Evolutionary conservation across 2,329 filamentous ascomycete genomes (phyloP), one percentile per base, ranked within the genome.

Genomic region (Diaporthe ilicicola): DNA sequence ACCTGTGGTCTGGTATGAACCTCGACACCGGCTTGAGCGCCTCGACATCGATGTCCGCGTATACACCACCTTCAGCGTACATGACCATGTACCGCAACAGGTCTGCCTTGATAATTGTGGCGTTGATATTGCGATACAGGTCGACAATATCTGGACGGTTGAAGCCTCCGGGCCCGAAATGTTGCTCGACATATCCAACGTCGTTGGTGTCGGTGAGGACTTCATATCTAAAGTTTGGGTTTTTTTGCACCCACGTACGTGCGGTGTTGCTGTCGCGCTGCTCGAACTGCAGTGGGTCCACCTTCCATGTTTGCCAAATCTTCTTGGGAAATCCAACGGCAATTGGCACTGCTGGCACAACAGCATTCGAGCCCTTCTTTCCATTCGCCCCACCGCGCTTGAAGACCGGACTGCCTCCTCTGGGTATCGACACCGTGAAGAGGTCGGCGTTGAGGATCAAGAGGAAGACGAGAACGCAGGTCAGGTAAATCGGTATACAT

Each of bases 301-400:
- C 87, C 78, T 93, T 94, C 92, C 92, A 94, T 0, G 89, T 91
- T 79, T 94, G 92, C 92, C 91, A 94, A 74, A 94, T 92, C 80
- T 93, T 94, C 69, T 85, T 85, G 7, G 86, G 92, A 75, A 90
- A 93, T 12, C 70, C 70, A 4, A 66, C 62, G 8, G 22, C 39
- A 9, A 50, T 37, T 4, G 67, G 46, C 13, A 51, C 17, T 75
- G 67, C 77, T 65, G 71, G 73, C 72, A 53, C 72, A 74, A 70
- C 37, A 0, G 75, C 42, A 27, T 13, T 27, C 22, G 69, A 51
- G 37, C 22, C 61, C 17, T 65, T 42, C 17, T 24, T 78, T 34
- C 75, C 74, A 22, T 71, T 67, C 10, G 65, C 10, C 32, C 71
- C 69, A 64, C 74, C 74, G 74, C 78, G 75, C 74, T 77, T 69